A percentile compares a stretch with the other conserved stretches of the same genome.
phyloP scores from a whole-genome alignment of 768 basidiomycete genomes.

The Amanita molliuscula region DNA sequence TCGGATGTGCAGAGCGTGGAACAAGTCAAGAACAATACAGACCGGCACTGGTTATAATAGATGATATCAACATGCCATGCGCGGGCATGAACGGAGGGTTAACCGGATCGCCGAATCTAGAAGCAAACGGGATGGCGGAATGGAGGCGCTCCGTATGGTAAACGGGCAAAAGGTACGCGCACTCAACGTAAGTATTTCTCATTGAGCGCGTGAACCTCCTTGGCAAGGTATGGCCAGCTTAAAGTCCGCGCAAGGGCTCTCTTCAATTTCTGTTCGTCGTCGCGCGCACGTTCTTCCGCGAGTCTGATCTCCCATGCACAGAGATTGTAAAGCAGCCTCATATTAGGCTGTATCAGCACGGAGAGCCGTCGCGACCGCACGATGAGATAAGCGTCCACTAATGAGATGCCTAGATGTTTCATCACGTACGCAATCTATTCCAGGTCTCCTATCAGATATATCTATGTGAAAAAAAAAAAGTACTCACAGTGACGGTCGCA shows the following conservation, averaged over 20 bases:
- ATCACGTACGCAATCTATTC: constrained; percentile 89
- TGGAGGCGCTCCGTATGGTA: background rate
- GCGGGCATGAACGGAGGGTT: background rate
- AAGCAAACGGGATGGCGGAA: background rate
- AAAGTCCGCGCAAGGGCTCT: constrained; percentile 58
- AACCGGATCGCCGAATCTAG: background rate
- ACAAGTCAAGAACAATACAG: background rate
- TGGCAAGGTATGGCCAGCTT: constrained; percentile 78
- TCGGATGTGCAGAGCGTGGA: background rate
- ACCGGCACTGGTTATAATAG: background rate
- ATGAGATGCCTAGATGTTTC: constrained; percentile 76
- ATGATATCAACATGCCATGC: background rate
- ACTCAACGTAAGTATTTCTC: constrained; percentile 60
- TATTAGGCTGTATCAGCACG: constrained; percentile 90
- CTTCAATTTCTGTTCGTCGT: constrained; percentile 35
- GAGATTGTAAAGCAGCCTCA: constrained; percentile 90
- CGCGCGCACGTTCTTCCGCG: constrained; percentile 55
- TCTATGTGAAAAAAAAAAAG: constrained; percentile 1
- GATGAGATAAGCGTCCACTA: constrained; percentile 90
- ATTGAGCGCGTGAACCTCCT: constrained; percentile 78
- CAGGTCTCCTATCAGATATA: background rate
- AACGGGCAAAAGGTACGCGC: background rate
- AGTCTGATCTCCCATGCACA: constrained; percentile 92
- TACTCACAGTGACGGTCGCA: constrained; percentile 80
- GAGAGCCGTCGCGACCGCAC: constrained; percentile 84